Evolutionary conservation across 2,329 filamentous ascomycete genomes (phyloP), one percentile per base, ranked within the genome.

Genomic region (Gnomoniopsis smithogilvyi): DNA sequence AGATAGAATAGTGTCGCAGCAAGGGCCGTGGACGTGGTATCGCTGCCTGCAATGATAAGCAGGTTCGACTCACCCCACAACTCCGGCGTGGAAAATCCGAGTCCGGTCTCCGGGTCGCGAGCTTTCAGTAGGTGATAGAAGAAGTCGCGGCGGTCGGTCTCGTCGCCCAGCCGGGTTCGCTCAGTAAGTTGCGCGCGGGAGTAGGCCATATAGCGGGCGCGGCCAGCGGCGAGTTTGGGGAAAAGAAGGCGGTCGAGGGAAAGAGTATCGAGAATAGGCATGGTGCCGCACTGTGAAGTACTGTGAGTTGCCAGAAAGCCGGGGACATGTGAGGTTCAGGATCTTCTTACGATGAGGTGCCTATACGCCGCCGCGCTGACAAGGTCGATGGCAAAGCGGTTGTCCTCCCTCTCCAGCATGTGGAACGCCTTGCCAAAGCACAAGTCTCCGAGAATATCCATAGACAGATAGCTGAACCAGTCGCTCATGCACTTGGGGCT

Each of bases 61-160:
- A 89, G 73, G 68, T 90, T 89, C 10, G 86, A 87, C 69, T 90
- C 87, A 52, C 81, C 85, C 86, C 87, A 89, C 24, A 91, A 81
- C 67, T 90, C 88, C 0, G 82, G 80, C 2, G 79, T 86, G 45
- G 78, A 81, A 67, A 90, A 87, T 1, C 85, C 85, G 59, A 82
- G 78, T 54, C 87, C 87, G 0, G 87, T 90, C 68, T 90, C 87
- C 14, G 87, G 87, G 64, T 91, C 88, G 43, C 83, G 82, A 8
- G 88, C 88, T 67, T 86, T 87, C 61, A 91, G 80, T 12, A 92
- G 80, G 70, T 91, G 86, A 72, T 90, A 87, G 75, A 91, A 91
- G 76, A 91, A 91, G 69, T 91, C 89, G 58, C 87, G 85, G 36
- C 88, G 86, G 66, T 85, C 86, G 51, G 81, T 86, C 64, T 83